These are phyloP conservation scores for Aspergillus sp. DNA, from an alignment of 2,329 filamentous ascomycete species.

Conservation along the genomic window DNA sequence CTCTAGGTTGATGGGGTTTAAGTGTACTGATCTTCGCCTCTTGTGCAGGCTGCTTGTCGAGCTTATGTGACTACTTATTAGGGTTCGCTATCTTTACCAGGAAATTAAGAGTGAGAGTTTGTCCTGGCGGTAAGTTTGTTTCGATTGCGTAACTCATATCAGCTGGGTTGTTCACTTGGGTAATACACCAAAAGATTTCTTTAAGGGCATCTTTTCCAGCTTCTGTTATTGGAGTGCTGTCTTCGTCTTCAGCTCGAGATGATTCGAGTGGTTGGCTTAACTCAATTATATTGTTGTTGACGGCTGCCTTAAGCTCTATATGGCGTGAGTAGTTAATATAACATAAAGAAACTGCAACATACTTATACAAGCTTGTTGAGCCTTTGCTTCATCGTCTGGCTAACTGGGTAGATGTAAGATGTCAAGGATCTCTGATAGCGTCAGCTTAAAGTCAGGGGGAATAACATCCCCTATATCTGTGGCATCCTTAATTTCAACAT, in stretches of 20 bases:
- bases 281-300: background rate
- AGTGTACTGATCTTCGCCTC: background rate
- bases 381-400: background rate
- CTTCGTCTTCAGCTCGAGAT: background rate
- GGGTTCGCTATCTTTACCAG: background rate
- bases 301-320: background rate
- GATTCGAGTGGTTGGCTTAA: background rate
- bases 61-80: background rate
- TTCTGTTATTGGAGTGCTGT: background rate
- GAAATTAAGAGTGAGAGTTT: background rate
- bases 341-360: background rate
- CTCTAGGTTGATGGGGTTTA: background rate
- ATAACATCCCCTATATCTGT: background rate
- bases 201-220: background rate
- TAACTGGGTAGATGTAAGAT: background rate
- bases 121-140: background rate
- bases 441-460: background rate
- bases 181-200: background rate
- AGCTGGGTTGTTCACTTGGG: background rate
- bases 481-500: background rate
- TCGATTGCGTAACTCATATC: background rate
- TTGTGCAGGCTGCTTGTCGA: background rate
- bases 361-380: background rate
- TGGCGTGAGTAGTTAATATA: background rate
- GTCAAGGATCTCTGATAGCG: background rate